Percentiles rank a stretch among this genome's conserved stretches.
Conservation (phyloP, 2,329 filamentous ascomycete genomes). For the Calonectria montana region DNA sequence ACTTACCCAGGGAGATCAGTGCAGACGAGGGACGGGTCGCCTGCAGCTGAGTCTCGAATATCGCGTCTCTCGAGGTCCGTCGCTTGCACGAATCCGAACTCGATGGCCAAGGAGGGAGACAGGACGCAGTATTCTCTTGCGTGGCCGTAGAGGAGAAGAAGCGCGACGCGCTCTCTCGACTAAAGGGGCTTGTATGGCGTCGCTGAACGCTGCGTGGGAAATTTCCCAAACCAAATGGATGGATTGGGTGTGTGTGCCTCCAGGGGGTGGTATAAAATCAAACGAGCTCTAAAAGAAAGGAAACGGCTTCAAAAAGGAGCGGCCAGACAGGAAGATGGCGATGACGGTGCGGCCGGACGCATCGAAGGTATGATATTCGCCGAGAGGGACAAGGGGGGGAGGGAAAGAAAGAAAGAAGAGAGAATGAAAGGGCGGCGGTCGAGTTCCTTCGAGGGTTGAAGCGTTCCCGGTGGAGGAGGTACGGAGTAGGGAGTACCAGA, state of each 20-base stretch:
- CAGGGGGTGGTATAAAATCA: slow-evolving; percentile 32
- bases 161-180: slow-evolving; percentile 50
- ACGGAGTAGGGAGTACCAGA: slow-evolving; percentile 4
- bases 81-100: slow-evolving; percentile 39
- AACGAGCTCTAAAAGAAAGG: slow-evolving; percentile 34
- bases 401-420: slow-evolving; percentile 5
- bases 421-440: slow-evolving; percentile 18
- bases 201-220: slow-evolving; percentile 34
- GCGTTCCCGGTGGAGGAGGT: slow-evolving; percentile 17
- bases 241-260: slow-evolving; percentile 31
- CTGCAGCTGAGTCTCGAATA: slow-evolving; percentile 68
- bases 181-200: slow-evolving; percentile 41
- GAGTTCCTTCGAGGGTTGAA: slow-evolving; percentile 13
- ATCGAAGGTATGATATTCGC: slow-evolving; percentile 42
- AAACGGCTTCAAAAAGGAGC: slow-evolving; percentile 44
- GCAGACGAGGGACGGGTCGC: slow-evolving; percentile 70
- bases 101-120: slow-evolving; percentile 30
- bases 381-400: slow-evolving; percentile 21
- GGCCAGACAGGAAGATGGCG: slow-evolving; percentile 36
- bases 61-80: slow-evolving; percentile 44
- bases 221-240: slow-evolving; percentile 36
- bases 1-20: slow-evolving; percentile 69
- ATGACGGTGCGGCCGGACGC: slow-evolving; percentile 46
- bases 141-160: slow-evolving; percentile 33
- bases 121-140: slow-evolving; percentile 28